Percentiles rank a stretch among this genome's conserved stretches.
phyloP scores from a whole-genome alignment of 1,284 basidiomycete genomes.

The Erythrobasidium hasegawianum region DNA sequence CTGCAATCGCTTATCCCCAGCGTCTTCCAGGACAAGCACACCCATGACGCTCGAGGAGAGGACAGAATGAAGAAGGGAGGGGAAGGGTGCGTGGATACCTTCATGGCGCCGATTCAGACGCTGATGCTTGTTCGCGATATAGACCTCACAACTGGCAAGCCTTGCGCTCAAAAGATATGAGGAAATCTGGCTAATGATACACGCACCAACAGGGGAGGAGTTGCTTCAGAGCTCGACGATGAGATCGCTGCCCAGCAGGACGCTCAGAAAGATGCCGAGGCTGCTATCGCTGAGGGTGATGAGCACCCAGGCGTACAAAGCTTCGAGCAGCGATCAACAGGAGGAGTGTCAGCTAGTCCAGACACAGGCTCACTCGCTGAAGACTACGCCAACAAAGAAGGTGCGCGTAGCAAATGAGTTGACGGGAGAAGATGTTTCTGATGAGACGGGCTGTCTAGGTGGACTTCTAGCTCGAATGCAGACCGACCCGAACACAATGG shows the following conservation, averaged over 20 bases:
- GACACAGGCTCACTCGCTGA: slow-evolving; percentile 23
- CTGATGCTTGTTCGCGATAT: too few species aligned
- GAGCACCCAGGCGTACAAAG: slow-evolving; percentile 19
- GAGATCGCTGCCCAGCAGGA: slow-evolving; percentile 28
- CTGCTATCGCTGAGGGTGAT: slow-evolving; percentile 32
- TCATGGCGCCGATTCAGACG: too few species aligned
- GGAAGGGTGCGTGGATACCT: slow-evolving; percentile 15
- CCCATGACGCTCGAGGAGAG: slow-evolving; percentile 26
- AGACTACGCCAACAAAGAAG: slow-evolving; percentile 30
- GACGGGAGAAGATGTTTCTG: neutral
- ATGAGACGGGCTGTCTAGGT: neutral
- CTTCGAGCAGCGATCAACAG: slow-evolving; percentile 16
- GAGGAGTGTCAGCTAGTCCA: neutral
- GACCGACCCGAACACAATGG: slow-evolving; percentile 29
- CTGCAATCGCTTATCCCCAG: neutral
- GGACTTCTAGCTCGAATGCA: too few species aligned
- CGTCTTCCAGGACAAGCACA: slow-evolving; percentile 28
- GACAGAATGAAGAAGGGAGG: slow-evolving; percentile 30
- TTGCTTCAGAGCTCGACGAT: slow-evolving; percentile 18
- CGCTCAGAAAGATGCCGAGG: slow-evolving; percentile 27
- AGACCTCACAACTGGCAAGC: slow-evolving; percentile 29
- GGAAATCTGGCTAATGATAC: neutral
- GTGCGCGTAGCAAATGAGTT: neutral
- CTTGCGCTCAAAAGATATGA: neutral
- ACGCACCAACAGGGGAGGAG: slow-evolving; percentile 15